Evolutionary conservation across 2,329 filamentous ascomycete genomes (phyloP), one percentile per base, ranked within the genome.

Genomic region (Xylaria sp.): DNA sequence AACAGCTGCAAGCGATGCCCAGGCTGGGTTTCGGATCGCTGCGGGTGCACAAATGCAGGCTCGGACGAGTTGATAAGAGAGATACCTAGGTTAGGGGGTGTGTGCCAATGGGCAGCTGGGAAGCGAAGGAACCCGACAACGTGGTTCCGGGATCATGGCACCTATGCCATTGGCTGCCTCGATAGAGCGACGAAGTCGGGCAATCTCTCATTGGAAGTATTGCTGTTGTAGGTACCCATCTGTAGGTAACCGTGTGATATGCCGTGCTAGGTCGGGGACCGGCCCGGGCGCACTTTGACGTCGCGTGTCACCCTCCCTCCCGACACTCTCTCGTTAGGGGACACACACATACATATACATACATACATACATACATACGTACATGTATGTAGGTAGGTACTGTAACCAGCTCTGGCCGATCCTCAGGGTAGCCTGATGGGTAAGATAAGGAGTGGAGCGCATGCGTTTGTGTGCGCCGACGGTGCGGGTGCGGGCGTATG

Each of bases 51-150:
- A 28, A 36, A 56, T 28, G 20, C 10, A 43, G 15, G 13, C 30
- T 20, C 20, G 43, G 53, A 34, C 34, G 32, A 65, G 23, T 25
- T 25, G 59, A 43, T 45, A 60, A 48, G 34, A 43, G n/a, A 53
- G n/a, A n/a, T n/a, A n/a, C n/a, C n/a, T n/a, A n/a, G n/a, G n/a
- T n/a, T 36, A 18, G 50, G 45, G 58, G n/a, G n/a, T n/a, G 58
- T 55, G 68, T 67, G 65, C 46, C 34, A 70, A 60, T 66, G 41
- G 25, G n/a, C 13, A 45, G 46, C 53, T 58, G 46, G 63, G 61
- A 56, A 12, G 63, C 32, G 55, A 59, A 34, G 34, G 58, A 66
- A 70, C 65, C 68, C 68, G 68, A 70, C 68, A 70, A 61, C 62
- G 68, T 68, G 68, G 68, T 46, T 66, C 65, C 55, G 68, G 68